Evolutionary conservation across 768 basidiomycete genomes (phyloP), one percentile per base, ranked within the genome.

Genomic region (Agaricus subrufescens): DNA sequence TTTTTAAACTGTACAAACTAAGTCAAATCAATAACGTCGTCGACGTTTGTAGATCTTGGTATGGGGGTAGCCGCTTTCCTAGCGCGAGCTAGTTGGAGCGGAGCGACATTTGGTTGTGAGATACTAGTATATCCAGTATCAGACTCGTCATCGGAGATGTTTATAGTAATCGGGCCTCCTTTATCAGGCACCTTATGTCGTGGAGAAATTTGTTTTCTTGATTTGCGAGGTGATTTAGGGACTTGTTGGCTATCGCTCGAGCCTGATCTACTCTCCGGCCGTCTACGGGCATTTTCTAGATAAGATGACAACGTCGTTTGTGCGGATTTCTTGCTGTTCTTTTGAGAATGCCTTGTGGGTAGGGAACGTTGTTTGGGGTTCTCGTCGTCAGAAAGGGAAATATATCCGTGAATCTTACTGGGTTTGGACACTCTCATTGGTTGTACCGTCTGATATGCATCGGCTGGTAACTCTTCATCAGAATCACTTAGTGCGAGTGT

Each of bases 221-320:
- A 52, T 31, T 63, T 63, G 6, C 50, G 50, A 3, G 60, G 62
- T 8, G 60, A 61, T 47, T 61, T 63, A 4, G 19, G 34, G 19
- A 50, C 5, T 31, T 49, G 46, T 8, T 34, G 52, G 19, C 10
- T 38, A 3, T n/a, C 25, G n/a, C 25, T 40, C 4, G 29, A 26
- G 2, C 31, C 51, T 8, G n/a, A 9, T 47, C 8, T 45, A 19
- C 37, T 46, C 19, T 2, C 34, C 2, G 6, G 8, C 19, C 31
- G 19, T n/a, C 39, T 50, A 11, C 46, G 44, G 31, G 4, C 9
- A n/a, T 31, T n/a, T 46, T 46, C 53, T 26, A 47, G n/a, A 26
- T 45, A 47, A 4, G 53, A n/a, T 5, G 37, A 46, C 39, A 46
- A 31, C 1, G 31, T 56, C 11, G 23, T 40, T 50, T 50, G 48